Base-by-base conservation (phyloP, 2,329 filamentous ascomycete genomes). In the Bipolaris zeicola region DNA sequence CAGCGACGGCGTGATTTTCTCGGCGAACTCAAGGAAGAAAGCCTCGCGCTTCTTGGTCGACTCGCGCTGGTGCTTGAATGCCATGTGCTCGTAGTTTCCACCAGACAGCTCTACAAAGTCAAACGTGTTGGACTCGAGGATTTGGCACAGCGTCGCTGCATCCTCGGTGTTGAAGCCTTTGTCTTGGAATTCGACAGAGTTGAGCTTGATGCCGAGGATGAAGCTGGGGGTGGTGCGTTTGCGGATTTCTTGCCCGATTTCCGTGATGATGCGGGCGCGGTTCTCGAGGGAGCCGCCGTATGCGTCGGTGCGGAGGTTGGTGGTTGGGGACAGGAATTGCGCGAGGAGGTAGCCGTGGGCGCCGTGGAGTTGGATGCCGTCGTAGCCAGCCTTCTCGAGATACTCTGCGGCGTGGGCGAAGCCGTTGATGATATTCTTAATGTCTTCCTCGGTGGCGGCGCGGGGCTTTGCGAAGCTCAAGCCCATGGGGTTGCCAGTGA, bases 371-470 rank as follows among this genome's bases (percentile, higher is more conserved):
- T 81, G 60, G 18, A 81, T 76, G 2, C 82, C 82, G 58, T 83
- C 81, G 52, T 73, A 90, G 2, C 87, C 87, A 0, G 85, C 86
- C 67, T 84, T 85, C 56, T 88, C 80, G 4, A 73, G 85, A 76
- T 83, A 89, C 64, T 85, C 83, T 0, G 86, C 85, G 0, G 85
- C 81, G 63, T 89, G 82, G 0, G 83, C 83, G 64, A 87, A 90
- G 2, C 81, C 81, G 20, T 85, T 79, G n/a, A 87, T 79, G 58
- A 90, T 69, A 13, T 76, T 68, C 36, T 79, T 69, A 62, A 90
- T 85, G 46, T 88, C 85, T 13, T 79, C 77, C 22, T 82, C 74
- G 0, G 81, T 82, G 26, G 83, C 83, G 1, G 82, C 78, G 37
- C 80, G 80, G 0, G 85, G 85, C 67, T 82, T 82, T 3, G 75